Percentiles rank a stretch among this genome's conserved stretches.
phyloP scores from a whole-genome alignment of 768 basidiomycete species.

The Suillus lakei region DNA sequence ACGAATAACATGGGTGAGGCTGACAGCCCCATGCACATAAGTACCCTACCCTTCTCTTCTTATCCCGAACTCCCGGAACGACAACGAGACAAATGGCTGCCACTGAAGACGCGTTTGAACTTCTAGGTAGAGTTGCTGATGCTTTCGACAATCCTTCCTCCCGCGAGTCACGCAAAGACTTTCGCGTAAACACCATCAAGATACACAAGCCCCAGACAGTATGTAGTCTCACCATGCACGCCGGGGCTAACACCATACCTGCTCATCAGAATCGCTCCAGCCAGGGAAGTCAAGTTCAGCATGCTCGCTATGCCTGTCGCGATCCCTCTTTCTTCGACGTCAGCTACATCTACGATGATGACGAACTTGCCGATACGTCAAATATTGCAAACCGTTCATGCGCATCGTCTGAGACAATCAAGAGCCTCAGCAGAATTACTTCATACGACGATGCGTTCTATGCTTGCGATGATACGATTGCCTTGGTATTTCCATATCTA shows the following conservation, averaged over 20 bases:
- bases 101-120: slow-evolving; percentile 22
- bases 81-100: background rate
- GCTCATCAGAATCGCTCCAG: slow-evolving; percentile 21
- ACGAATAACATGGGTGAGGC: background rate
- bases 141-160: slow-evolving; percentile 32
- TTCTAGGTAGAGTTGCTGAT: slow-evolving; percentile 33
- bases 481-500: slow-evolving; percentile 19
- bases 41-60: background rate
- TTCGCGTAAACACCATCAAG: slow-evolving; percentile 27
- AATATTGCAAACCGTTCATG: slow-evolving; percentile 12
- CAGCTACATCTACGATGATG: slow-evolving; percentile 23
- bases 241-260: background rate
- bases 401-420: slow-evolving; percentile 15
- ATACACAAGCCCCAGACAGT: slow-evolving; percentile 26
- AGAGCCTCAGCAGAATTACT: background rate
- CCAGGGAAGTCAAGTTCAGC: slow-evolving; percentile 16
- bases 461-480: slow-evolving; percentile 8
- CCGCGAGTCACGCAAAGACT: slow-evolving; percentile 23
- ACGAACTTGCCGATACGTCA: slow-evolving; percentile 16
- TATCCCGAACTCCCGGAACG: background rate
- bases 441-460: slow-evolving; percentile 7
- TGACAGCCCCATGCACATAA: background rate
- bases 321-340: slow-evolving; percentile 17
- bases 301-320: slow-evolving; percentile 5
- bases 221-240: slow-evolving; percentile 10